phyloP scores from a whole-genome alignment of 495 filamentous ascomycete species.

The Neurospora sp. region DNA sequence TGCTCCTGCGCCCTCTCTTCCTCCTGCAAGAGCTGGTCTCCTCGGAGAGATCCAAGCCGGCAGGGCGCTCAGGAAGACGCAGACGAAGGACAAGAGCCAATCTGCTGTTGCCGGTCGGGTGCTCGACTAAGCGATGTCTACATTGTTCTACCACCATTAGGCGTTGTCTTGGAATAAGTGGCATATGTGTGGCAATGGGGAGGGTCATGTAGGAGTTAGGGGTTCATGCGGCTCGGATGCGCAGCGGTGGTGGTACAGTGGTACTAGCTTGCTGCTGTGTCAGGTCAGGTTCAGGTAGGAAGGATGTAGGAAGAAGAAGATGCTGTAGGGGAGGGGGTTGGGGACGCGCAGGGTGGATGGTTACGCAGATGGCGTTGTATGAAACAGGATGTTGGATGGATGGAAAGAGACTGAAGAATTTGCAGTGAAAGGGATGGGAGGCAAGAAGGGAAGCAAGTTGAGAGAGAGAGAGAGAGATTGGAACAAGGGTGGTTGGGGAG shows the following conservation, averaged over 20 bases:
- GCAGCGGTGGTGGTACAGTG: not conserved
- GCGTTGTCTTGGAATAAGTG: constrained; percentile 9
- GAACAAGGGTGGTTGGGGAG: not conserved
- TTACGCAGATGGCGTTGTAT: not conserved
- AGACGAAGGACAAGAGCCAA: constrained; percentile 75
- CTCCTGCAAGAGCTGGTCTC: constrained; percentile 46
- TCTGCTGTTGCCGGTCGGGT: constrained; percentile 64
- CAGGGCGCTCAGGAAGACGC: constrained; percentile 65
- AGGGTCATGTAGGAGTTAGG: not conserved
- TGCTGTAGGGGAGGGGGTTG: not conserved
- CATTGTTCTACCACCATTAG: not conserved
- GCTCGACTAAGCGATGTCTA: constrained; percentile 22
- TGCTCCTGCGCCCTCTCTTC: constrained; percentile 19
- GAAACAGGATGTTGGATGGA: not conserved
- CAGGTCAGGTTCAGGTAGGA: not conserved
- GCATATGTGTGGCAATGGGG: constrained; percentile 4
- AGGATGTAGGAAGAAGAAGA: not conserved
- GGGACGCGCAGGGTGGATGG: not conserved
- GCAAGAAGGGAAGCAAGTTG: not conserved
- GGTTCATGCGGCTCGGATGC: not conserved
- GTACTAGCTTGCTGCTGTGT: not conserved
- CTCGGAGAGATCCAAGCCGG: constrained; percentile 74
- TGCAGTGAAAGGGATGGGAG: not conserved
- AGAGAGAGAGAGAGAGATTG: not conserved
- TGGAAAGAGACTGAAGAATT: not conserved